Conservation (phyloP, 768 basidiomycete species). For the Mycena albidolilacea region DNA sequence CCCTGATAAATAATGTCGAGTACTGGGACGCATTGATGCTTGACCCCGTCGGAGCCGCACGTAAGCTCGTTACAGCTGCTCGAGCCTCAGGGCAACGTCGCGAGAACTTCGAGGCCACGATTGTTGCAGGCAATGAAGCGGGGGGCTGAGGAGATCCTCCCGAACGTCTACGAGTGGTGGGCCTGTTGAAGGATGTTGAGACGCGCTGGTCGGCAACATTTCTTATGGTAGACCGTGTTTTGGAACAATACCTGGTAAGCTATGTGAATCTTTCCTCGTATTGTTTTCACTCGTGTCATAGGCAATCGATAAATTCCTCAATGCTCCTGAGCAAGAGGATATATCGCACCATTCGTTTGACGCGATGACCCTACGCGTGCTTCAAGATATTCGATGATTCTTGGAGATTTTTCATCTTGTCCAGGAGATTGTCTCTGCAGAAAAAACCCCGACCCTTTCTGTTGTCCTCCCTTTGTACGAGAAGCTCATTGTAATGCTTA, state of each 20-base stretch:
- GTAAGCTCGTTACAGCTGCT: constrained; percentile 27
- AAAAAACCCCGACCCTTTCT: too few relatives aligned
- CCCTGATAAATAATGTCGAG: not conserved
- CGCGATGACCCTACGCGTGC: too few relatives aligned
- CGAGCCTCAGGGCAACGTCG: constrained; percentile 36
- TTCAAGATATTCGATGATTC: too few relatives aligned
- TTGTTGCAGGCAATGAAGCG: constrained; percentile 28
- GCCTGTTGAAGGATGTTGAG: constrained; percentile 47
- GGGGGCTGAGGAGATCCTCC: constrained; percentile 33
- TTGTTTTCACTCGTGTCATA: constrained; percentile 29
- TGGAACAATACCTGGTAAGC: constrained; percentile 32
- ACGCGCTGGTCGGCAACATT: constrained; percentile 44
- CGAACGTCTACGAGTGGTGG: constrained; percentile 28
- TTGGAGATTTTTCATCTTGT: constrained; percentile 43
- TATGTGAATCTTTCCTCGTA: not conserved
- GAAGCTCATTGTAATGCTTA: constrained; percentile 40
- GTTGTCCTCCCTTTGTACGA: constrained; percentile 48
- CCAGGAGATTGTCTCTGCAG: too few relatives aligned
- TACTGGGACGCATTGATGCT: constrained; percentile 2
- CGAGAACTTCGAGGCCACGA: constrained; percentile 55
- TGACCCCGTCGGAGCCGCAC: constrained; percentile 53
- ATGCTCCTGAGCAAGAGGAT: too few relatives aligned
- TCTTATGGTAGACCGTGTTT: constrained; percentile 48
- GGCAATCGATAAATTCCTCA: constrained; percentile 20
- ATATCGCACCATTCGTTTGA: too few relatives aligned